Percentiles rank a stretch among this genome's conserved stretches.
These are phyloP conservation scores for Ceratocystis cacaofunesta DNA, from an alignment of 2,329 filamentous ascomycete species.

Conservation along the genomic window DNA sequence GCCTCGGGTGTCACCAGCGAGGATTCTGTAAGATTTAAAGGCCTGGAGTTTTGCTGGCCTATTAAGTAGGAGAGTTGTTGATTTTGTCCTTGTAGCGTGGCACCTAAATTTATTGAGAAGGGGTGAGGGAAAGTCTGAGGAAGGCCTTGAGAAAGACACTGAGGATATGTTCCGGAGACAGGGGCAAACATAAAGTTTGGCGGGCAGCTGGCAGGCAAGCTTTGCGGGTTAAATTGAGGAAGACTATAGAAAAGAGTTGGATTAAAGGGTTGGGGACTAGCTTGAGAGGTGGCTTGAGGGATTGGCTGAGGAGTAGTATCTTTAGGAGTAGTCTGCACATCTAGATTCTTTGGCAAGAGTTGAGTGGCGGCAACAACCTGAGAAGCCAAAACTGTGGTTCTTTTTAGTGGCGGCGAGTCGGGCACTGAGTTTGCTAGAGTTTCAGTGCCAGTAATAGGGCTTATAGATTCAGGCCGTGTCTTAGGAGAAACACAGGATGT, in stretches of 20 bases:
- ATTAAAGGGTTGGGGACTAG: neutral
- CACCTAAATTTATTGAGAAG: neutral
- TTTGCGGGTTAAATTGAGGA: neutral
- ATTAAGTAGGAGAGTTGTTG: neutral
- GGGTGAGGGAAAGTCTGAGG: neutral
- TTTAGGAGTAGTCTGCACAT: too few relatives aligned
- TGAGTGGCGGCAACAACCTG: neutral
- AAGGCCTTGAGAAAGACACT: neutral
- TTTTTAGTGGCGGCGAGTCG: neutral
- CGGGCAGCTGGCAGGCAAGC: neutral
- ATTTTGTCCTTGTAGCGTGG: neutral
- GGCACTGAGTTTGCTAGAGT: neutral
- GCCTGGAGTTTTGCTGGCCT: neutral
- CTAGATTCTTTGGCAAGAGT: too few relatives aligned
- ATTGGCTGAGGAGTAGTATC: neutral
- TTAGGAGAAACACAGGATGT: neutral
- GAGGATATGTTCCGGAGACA: neutral
- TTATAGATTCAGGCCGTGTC: neutral
- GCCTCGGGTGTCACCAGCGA: neutral
- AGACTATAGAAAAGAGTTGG: neutral
- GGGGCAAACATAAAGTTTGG: neutral
- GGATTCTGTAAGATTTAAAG: neutral
- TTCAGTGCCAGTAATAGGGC: neutral
- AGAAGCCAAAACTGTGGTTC: neutral
- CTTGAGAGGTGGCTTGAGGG: neutral